Base-by-base conservation (phyloP, 176 grass and related monocot genomes). In the Triticum monococcum region DNA sequence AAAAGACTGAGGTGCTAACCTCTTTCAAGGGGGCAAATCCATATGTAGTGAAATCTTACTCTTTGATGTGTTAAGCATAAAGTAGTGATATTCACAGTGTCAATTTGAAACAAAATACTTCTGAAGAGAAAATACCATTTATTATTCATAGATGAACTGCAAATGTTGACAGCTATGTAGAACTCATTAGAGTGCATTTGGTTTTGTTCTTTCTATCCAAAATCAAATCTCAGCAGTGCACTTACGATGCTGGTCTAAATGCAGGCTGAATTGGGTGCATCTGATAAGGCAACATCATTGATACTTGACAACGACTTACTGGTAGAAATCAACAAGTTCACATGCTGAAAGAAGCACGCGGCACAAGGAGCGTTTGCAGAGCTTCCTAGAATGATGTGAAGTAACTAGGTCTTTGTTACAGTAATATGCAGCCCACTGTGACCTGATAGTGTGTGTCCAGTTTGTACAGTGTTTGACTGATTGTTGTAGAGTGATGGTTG, bases 221-320 rank as follows among this genome's bases (percentile, higher is more conserved):
- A 66, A 43, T 59, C n/a, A 43, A 73, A 72, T 85, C 31, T 79
- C 37, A 14, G 50, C 63, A 37, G 9, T 83, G 20, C 83, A 32
- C 87, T 90, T 67, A 66, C 25, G 57, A 68, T 83, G 31, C 56
- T 79, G 5, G 1, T 83, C 23, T 84, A 79, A 76, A 50, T 82
- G 84, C 86, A 98, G 91, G 90, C 81, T 32, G 92, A 91, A 77
- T 82, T 84, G 64, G 84, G 84, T 59, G 88, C 85, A 54, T 76
- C 87, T 75, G 84, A 84, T 83, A 91, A 85, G 79, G 90, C 82
- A 62, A 85, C 93, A 72, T 91, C 96, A 64, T 91, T 93, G 30
- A 86, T 81, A 87, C 26, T 86, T 76, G 70, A 72, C 61, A 77
- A 64, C 83, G 92, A 98, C 59, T 84, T 86, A 23, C 25, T 91